phyloP scores from a whole-genome alignment of 129 eudicot species.

The Lonicera japonica region DNA sequence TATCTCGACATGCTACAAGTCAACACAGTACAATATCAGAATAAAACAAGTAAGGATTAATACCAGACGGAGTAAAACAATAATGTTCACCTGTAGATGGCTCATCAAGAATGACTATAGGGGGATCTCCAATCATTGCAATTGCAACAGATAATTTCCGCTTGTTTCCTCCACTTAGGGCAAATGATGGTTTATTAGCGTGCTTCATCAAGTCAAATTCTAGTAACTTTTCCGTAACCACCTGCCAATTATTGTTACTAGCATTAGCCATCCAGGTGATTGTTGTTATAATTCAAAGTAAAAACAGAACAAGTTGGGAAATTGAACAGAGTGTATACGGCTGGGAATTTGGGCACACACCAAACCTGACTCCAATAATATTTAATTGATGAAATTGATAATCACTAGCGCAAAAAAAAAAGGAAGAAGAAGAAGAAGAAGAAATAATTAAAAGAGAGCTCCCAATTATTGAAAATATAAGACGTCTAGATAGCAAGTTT shows the following conservation, averaged over 20 bases:
- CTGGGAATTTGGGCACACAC: conserved; percentile 2
- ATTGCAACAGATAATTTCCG: conserved; percentile 95
- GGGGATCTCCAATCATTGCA: conserved; percentile 99
- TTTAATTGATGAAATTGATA: too few species aligned
- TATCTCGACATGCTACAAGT: neutral
- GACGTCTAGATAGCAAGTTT: too few species aligned
- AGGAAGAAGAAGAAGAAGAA: too few species aligned
- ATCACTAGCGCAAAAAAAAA: too few species aligned
- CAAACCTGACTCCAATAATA: neutral
- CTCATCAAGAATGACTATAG: conserved; percentile 86
- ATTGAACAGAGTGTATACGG: neutral
- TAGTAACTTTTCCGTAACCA: conserved; percentile 69
- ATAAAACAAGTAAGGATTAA: too few species aligned
- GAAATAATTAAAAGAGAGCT: too few species aligned
- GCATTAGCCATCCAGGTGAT: conserved; percentile 9
- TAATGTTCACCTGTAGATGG: conserved; percentile 74
- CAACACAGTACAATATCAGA: neutral
- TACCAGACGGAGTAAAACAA: too few species aligned
- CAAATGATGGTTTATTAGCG: conserved; percentile 77
- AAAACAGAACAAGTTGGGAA: neutral
- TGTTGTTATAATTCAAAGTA: neutral
- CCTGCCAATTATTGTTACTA: conserved; percentile 39
- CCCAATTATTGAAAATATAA: too few species aligned
- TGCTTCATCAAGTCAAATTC: conserved; percentile 93
- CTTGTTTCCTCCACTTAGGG: conserved; percentile 94